Evolutionary conservation across 352 stramenopile species (phyloP).

Genomic region (Phytopythium chamaehyphon): DNA sequence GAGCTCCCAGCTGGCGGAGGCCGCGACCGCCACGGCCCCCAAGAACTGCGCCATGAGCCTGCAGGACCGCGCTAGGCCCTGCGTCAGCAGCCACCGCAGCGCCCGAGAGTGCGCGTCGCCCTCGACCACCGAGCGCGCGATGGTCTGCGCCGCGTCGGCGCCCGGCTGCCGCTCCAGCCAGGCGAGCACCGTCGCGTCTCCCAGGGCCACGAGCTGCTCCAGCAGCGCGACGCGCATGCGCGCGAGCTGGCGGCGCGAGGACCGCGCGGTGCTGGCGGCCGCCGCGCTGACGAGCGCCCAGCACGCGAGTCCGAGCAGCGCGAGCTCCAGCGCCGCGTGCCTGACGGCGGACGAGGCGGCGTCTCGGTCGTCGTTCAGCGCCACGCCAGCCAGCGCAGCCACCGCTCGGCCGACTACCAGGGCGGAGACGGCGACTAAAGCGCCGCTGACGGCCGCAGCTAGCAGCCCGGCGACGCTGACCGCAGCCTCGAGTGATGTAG

Average conservation of each 20-base stretch:
- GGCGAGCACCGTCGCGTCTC: conserved; percentile 1
- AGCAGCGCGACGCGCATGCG: conserved; percentile 3
- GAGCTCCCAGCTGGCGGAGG: conserved; percentile 20
- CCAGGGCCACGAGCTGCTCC: conserved; percentile 2
- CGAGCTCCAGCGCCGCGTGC: background rate
- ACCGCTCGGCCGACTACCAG: conserved; percentile 2
- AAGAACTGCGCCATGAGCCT: conserved; percentile 16
- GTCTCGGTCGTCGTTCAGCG: background rate
- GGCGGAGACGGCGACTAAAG: background rate
- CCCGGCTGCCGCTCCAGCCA: conserved; percentile 17
- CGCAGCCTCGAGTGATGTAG: background rate
- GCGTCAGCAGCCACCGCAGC: conserved; percentile 18
- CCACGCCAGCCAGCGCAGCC: background rate
- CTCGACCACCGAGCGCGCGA: background rate
- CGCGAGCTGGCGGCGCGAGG: conserved; percentile 1
- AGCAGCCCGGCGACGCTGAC: background rate
- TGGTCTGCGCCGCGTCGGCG: conserved; percentile 8
- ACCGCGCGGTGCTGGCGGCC: conserved; percentile 1
- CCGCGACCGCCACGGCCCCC: conserved; percentile 10
- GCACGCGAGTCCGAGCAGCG: background rate
- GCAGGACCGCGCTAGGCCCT: conserved; percentile 11
- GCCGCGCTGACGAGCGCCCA: background rate
- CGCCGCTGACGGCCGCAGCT: background rate
- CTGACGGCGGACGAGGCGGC: background rate
- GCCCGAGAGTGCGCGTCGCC: conserved; percentile 10